Evolutionary conservation across 306 rosid species (phyloP).

Genomic region (Gleditsia sinensis): DNA sequence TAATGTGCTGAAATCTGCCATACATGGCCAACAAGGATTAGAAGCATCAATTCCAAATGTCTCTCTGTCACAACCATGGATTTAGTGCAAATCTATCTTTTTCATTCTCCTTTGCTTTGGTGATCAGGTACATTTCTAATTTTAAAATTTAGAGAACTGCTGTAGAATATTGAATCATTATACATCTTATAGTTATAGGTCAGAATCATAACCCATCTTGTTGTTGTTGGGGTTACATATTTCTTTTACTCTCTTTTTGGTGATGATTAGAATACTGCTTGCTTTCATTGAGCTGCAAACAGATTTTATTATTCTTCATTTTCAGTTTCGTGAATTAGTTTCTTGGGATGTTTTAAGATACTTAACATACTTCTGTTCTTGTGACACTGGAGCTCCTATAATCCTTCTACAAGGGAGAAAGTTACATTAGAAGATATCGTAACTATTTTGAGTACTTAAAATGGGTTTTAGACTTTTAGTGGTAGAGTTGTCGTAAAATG

Average conservation of each 20-base stretch:
- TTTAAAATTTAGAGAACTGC: conserved; percentile 19
- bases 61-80: conserved; percentile 89
- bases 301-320: conserved; percentile 27
- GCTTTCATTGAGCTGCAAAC: conserved; percentile 17
- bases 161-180: background rate
- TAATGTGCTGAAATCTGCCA: conserved; percentile 77
- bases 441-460: background rate
- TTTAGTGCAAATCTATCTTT: conserved; percentile 45
- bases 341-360: conserved; percentile 6
- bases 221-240: background rate
- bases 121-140: conserved; percentile 49
- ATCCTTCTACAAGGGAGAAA: background rate
- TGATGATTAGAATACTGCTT: conserved; percentile 16
- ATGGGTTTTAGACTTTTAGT: background rate
- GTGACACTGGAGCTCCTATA: too few species aligned
- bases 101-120: conserved; percentile 31
- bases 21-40: conserved; percentile 65
- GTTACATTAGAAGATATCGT: background rate
- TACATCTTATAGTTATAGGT: conserved; percentile 6
- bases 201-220: conserved; percentile 13
- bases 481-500: background rate
- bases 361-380: conserved; percentile 6
- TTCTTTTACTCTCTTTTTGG: background rate
- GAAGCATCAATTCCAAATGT: conserved; percentile 66
- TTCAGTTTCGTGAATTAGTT: conserved; percentile 6